These are phyloP conservation scores for Alternaria triticimaculans DNA, from an alignment of 2,329 filamentous ascomycete genomes.

Conservation along the genomic window DNA sequence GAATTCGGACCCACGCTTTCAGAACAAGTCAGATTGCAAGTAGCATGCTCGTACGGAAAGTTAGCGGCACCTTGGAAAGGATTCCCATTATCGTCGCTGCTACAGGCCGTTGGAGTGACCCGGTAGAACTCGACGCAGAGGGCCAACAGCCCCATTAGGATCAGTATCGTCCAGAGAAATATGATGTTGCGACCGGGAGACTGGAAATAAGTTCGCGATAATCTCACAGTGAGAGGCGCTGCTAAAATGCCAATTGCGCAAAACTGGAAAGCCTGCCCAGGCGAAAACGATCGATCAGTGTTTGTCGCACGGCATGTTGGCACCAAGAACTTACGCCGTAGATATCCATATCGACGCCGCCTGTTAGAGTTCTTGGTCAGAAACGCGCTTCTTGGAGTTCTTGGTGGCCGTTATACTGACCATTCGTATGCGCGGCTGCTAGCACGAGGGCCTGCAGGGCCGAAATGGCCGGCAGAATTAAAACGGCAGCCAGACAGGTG, in stretches of 20 bases:
- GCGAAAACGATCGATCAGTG: not conserved
- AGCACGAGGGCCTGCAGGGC: constrained; percentile 69
- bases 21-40: constrained; percentile 60
- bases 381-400: constrained; percentile 7
- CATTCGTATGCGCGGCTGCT: constrained; percentile 63
- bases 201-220: constrained; percentile 70
- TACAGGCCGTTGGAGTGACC: constrained; percentile 54
- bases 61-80: constrained; percentile 46
- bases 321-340: constrained; percentile 54
- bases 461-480: constrained; percentile 69
- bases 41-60: constrained; percentile 55
- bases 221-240: constrained; percentile 66
- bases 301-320: not conserved
- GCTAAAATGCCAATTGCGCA: constrained; percentile 71
- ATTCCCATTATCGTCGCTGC: constrained; percentile 47
- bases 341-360: constrained; percentile 71
- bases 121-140: constrained; percentile 71
- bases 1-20: constrained; percentile 58
- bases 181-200: constrained; percentile 69
- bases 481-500: constrained; percentile 65
- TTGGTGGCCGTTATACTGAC: constrained; percentile 51
- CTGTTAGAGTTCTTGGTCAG: constrained; percentile 46
- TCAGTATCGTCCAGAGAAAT: constrained; percentile 68
- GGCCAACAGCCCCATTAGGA: constrained; percentile 67
- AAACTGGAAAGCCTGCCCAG: constrained; percentile 63